Conservation (phyloP, 176 grass and related monocot genomes). For the Otatea glauca region DNA sequence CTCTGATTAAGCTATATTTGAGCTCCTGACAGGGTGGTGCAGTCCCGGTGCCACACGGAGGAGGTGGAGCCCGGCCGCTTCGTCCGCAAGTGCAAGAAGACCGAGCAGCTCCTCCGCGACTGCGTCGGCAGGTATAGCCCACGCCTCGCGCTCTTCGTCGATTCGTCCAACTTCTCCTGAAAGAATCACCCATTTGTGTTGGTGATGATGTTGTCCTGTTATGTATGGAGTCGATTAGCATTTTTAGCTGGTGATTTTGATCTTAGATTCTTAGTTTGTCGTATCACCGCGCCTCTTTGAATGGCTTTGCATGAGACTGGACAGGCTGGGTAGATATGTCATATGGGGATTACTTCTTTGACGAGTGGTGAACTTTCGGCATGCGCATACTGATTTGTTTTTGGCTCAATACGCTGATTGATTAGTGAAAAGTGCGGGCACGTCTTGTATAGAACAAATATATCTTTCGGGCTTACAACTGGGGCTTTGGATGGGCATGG, state of each 20-base stretch:
- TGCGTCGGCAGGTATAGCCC: constrained; percentile 53
- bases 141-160: background rate
- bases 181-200: background rate
- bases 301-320: background rate
- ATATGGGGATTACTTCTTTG: background rate
- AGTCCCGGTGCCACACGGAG: constrained; percentile 73
- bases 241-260: background rate
- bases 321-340: background rate
- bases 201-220: background rate
- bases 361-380: background rate
- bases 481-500: background rate
- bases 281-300: background rate
- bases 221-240: background rate
- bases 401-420: background rate
- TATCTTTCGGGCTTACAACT: background rate
- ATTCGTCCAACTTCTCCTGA: background rate
- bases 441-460: background rate
- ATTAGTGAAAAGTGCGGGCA: background rate
- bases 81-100: constrained; percentile 88
- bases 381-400: background rate
- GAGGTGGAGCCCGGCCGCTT: constrained; percentile 83
- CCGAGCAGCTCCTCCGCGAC: constrained; percentile 67
- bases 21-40: constrained; percentile 40
- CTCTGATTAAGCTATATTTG: too few species aligned
- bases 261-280: background rate